Base-by-base conservation (phyloP, 257 asterid genomes). In the Verbena officinalis region DNA sequence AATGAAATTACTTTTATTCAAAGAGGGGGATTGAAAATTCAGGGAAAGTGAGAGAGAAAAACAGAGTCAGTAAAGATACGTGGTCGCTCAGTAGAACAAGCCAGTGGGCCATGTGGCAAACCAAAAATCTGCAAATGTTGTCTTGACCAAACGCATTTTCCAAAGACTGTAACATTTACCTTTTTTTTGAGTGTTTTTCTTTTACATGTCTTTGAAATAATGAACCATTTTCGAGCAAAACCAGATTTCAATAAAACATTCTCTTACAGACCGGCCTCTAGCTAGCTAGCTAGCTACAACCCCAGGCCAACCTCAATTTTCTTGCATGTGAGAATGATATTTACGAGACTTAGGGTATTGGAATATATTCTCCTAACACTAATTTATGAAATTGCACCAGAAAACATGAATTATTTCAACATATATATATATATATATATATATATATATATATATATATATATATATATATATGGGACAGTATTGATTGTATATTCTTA, bases 321-420 rank as follows among this genome's bases (percentile, higher is more conserved):
- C 49, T 48, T 36, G 31, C 68, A 45, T 49, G 68, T 30, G 59
- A 48, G 11, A 55, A 66, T 66, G 34, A 40, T 40, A 13, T 30
- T 40, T 52, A 23, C 71, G 14, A 39, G 70, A 65, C 4, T 15
- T 55, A 9, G 21, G 33, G 1, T 20, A 1, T 1, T 3, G 56
- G 64, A 67, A 55, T 67, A 67, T 67, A 55, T 67, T 67, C 64
- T 57, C 54, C 54, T 39, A 17, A 31, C 59, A 13, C 44, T 44
- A 3, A 19, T 65, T 43, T 46, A 51, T 42, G 64, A 54, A 54
- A 42, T 3, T 65, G 48, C 43, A 39, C 1, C 62, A 39, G n/a
- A 4, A 36, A 20, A 34, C 51, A 50, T 49, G 39, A 48, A 64
- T 64, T 36, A 34, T 48, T 31, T 63, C 60, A 38, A 36, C 8